These are phyloP conservation scores for Epichloe coenophiala DNA, from an alignment of 2,329 filamentous ascomycete species.

Conservation along the genomic window DNA sequence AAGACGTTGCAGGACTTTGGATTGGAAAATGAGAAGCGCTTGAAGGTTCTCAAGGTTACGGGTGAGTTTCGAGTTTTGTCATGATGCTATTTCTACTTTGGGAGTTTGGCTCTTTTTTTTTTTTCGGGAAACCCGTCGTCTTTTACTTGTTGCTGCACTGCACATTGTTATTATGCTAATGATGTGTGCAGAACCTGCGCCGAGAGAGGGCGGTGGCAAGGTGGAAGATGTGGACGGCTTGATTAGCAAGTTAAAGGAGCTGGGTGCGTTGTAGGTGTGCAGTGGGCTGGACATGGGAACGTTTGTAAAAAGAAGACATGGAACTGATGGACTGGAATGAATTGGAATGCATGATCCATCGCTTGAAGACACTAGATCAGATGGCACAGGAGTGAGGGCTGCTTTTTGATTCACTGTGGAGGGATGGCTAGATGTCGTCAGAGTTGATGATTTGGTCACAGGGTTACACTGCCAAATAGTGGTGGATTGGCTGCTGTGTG, in stretches of 20 bases:
- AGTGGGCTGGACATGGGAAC: neutral
- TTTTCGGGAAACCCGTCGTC: neutral
- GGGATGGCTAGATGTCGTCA: too few relatives aligned
- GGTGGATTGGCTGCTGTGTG: too few relatives aligned
- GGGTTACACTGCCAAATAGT: too few relatives aligned
- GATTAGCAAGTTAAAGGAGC: constrained; percentile 84
- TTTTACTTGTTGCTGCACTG: neutral
- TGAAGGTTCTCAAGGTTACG: constrained; percentile 84
- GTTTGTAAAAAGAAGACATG: neutral
- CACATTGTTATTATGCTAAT: neutral
- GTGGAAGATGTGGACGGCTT: constrained; percentile 96
- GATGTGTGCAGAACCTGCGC: constrained; percentile 54
- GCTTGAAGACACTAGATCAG: too few relatives aligned
- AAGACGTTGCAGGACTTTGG: constrained; percentile 73
- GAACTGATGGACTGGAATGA: too few relatives aligned
- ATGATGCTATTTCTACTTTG: neutral
- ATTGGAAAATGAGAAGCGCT: constrained; percentile 55
- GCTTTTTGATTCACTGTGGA: too few relatives aligned
- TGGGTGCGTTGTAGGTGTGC: constrained; percentile 62
- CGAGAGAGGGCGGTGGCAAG: constrained; percentile 87
- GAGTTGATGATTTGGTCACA: too few relatives aligned
- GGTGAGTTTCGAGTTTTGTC: constrained; percentile 34
- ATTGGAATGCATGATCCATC: too few relatives aligned
- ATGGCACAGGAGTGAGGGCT: too few relatives aligned
- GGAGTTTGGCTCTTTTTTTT: neutral